Conservation (phyloP, 768 basidiomycete species). For the Pleurotus eryngii region DNA sequence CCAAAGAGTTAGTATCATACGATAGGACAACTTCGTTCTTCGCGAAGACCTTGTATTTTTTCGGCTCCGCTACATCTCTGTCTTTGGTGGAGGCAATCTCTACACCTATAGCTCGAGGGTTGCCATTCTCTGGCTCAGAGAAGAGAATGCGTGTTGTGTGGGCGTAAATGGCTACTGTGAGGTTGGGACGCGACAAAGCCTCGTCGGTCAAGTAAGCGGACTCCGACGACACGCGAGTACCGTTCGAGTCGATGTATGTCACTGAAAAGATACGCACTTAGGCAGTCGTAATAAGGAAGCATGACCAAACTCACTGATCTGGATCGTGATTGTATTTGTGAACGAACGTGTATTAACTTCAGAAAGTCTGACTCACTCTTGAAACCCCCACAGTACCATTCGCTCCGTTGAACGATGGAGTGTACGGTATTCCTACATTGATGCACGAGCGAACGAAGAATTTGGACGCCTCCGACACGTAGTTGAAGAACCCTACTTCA, state of each 20-base stretch:
- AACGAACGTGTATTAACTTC: not conserved
- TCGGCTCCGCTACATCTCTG: constrained; percentile 19
- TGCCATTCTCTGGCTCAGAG: constrained; percentile 19
- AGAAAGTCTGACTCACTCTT: constrained; percentile 38
- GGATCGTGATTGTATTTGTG: not conserved
- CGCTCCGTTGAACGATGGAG: constrained; percentile 53
- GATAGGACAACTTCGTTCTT: constrained; percentile 56
- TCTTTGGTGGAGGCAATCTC: constrained; percentile 42
- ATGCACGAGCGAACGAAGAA: constrained; percentile 55
- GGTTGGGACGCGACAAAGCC: constrained; percentile 57
- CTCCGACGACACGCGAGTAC: constrained; percentile 55
- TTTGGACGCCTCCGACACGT: constrained; percentile 39
- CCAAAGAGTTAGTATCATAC: constrained; percentile 26
- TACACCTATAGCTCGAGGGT: constrained; percentile 49
- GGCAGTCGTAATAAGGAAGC: constrained; percentile 11
- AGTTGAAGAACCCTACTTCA: constrained; percentile 53
- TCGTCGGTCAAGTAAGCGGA: constrained; percentile 59
- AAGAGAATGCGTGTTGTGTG: constrained; percentile 55
- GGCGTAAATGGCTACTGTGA: constrained; percentile 51
- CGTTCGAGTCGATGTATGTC: constrained; percentile 55
- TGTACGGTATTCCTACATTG: constrained; percentile 48
- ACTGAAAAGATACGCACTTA: constrained; percentile 32
- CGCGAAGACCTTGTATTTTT: constrained; percentile 39
- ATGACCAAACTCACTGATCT: constrained; percentile 49
- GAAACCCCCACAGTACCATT: constrained; percentile 58